These are phyloP conservation scores for Ailanthus altissimus DNA, from an alignment of 345 rosid species.

Conservation along the genomic window DNA sequence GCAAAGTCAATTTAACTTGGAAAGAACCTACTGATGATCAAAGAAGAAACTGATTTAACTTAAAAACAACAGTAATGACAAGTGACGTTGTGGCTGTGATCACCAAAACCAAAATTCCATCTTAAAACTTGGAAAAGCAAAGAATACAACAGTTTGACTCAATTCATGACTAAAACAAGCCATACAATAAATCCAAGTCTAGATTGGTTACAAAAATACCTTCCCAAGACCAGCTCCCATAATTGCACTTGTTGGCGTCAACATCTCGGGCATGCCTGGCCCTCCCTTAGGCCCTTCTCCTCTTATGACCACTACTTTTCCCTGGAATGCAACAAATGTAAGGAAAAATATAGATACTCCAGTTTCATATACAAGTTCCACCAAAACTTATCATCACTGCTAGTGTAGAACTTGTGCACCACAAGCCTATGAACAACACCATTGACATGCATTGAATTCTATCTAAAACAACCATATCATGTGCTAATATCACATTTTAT, in stretches of 20 bases:
- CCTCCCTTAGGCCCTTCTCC: conserved; percentile 99
- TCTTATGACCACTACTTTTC: conserved; percentile 87
- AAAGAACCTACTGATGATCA: conserved; percentile 8
- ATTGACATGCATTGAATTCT: background rate
- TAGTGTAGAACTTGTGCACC: background rate
- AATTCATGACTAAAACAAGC: background rate
- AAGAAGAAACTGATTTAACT: background rate
- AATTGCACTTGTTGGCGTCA: conserved; percentile 98
- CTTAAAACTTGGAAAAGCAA: background rate
- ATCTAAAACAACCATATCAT: background rate
- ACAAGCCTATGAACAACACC: background rate
- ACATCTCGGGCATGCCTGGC: conserved; percentile 99
- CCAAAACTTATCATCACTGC: background rate
- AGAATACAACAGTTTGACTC: background rate
- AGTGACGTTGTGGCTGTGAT: background rate
- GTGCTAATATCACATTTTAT: too few relatives aligned
- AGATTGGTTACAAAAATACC: conserved; percentile 44
- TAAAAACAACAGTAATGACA: background rate
- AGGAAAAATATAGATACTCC: conserved; percentile 6
- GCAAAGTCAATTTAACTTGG: background rate
- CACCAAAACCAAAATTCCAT: background rate
- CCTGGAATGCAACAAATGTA: conserved; percentile 47
- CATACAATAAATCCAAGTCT: background rate
- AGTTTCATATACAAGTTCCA: background rate
- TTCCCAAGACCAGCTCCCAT: conserved; percentile 99